A percentile compares a stretch with the other conserved stretches of the same genome.
These are phyloP conservation scores for Sabuloglossum arenarium DNA, from an alignment of 495 filamentous ascomycete species.

Conservation along the genomic window DNA sequence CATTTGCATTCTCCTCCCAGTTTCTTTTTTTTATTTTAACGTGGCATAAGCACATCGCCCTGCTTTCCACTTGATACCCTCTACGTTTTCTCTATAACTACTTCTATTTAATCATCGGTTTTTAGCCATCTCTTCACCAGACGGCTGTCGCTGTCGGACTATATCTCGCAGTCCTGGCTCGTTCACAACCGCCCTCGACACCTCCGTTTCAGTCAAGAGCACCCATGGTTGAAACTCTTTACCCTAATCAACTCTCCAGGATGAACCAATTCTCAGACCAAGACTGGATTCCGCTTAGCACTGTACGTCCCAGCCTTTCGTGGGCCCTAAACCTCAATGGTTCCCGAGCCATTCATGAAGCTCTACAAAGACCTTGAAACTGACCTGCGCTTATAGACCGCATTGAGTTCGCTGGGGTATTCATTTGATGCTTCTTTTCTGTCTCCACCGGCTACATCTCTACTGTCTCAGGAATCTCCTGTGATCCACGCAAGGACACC, in stretches of 20 bases:
- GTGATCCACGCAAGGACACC: background rate
- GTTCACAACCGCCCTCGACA: background rate
- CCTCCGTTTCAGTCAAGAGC: background rate
- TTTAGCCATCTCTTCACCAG: background rate
- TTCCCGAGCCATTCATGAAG: background rate
- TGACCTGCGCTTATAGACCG: background rate
- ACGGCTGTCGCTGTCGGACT: background rate
- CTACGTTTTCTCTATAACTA: background rate
- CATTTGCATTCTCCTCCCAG: background rate
- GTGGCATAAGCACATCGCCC: background rate
- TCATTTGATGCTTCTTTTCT: background rate
- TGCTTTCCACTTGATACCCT: background rate
- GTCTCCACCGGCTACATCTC: background rate
- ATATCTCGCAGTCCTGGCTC: background rate
- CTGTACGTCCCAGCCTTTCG: background rate
- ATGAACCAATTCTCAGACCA: background rate
- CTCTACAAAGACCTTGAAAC: background rate
- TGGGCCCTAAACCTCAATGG: background rate
- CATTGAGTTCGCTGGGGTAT: background rate
- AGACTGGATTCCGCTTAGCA: background rate
- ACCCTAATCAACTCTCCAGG: background rate
- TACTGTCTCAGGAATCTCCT: background rate
- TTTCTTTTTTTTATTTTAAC: background rate
- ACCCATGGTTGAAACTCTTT: constrained; percentile 1
- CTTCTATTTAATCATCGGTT: background rate